phyloP scores from a whole-genome alignment of 2,329 filamentous ascomycete species.

The Aspergillus bombycis region DNA sequence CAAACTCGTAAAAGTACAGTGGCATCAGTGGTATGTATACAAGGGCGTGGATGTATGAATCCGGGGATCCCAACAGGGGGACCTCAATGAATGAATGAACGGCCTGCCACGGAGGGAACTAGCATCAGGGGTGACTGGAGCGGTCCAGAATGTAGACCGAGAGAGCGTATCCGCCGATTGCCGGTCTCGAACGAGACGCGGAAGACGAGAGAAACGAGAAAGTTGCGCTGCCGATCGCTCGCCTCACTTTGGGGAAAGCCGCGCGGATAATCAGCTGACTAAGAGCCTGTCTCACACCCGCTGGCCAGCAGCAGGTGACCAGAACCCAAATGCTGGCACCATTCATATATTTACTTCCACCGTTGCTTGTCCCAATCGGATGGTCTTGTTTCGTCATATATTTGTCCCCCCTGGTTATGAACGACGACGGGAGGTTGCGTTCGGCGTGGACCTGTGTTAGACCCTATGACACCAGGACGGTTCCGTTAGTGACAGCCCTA shows the following conservation, averaged over 20 bases:
- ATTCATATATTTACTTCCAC: constrained; percentile 35
- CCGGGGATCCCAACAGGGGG: constrained; percentile 6
- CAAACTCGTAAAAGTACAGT: constrained; percentile 7
- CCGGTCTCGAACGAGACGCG: constrained; percentile 9
- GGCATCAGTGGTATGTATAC: constrained; percentile 7
- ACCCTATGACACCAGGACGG: constrained; percentile 27
- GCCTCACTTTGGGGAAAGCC: constrained; percentile 31
- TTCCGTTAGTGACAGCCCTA: constrained; percentile 16
- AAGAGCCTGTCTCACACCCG: constrained; percentile 3
- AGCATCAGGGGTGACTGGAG: background rate
- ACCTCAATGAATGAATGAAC: background rate
- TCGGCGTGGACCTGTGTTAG: constrained; percentile 34
- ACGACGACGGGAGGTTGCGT: constrained; percentile 37
- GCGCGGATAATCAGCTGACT: constrained; percentile 25
- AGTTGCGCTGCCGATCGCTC: constrained; percentile 23
- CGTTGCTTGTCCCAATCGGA: constrained; percentile 44
- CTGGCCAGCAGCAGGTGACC: constrained; percentile 18
- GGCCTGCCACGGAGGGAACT: background rate
- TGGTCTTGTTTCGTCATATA: constrained; percentile 40
- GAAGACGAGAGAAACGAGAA: constrained; percentile 5
- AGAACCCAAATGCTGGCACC: background rate
- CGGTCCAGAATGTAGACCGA: constrained; percentile 17
- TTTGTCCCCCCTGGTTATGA: constrained; percentile 41
- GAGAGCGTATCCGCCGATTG: background rate
- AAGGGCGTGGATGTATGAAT: constrained; percentile 1